Conservation (phyloP, 768 basidiomycete species). For the Hysterangium stoloniferum region DNA sequence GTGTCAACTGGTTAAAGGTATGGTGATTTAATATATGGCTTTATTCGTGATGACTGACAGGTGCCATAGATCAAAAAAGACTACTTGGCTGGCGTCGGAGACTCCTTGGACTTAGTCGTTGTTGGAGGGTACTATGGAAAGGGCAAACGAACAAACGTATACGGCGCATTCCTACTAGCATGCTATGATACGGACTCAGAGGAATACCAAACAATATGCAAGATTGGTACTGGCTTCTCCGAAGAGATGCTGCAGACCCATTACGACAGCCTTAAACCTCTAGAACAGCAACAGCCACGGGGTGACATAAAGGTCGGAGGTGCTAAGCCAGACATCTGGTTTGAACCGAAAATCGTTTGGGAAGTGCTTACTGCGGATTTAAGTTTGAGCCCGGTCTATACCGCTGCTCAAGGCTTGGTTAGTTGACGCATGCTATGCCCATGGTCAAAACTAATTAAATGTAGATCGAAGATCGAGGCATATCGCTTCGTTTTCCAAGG, state of each 20-base stretch:
- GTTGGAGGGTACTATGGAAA: conserved; percentile 96
- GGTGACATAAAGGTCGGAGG: conserved; percentile 85
- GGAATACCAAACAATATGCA: conserved; percentile 96
- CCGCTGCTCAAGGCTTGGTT: conserved; percentile 88
- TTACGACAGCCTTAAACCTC: conserved; percentile 71
- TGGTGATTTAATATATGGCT: conserved; percentile 7
- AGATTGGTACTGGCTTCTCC: conserved; percentile 97
- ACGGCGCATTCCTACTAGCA: conserved; percentile 95
- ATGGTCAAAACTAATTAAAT: conserved; percentile 30
- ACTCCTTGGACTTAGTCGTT: conserved; percentile 96
- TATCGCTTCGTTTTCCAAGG: conserved; percentile 93
- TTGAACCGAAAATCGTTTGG: conserved; percentile 97
- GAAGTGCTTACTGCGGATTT: conserved; percentile 96
- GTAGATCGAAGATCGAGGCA: conserved; percentile 84
- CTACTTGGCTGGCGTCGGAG: conserved; percentile 92
- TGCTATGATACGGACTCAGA: conserved; percentile 94
- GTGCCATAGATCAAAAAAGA: conserved; percentile 87
- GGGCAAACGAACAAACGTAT: conserved; percentile 95
- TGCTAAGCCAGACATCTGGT: conserved; percentile 96
- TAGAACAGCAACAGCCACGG: conserved; percentile 61
- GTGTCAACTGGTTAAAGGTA: conserved; percentile 98
- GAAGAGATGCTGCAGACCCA: conserved; percentile 82
- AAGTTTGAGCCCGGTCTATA: conserved; percentile 92
- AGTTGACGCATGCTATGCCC: conserved; percentile 25
- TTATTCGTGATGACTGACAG: conserved; percentile 5